Evolutionary conservation across 805 yeast genomes (phyloP), one percentile per base, ranked within the genome.

Genomic region (Saccharomycopsis javanensis): DNA sequence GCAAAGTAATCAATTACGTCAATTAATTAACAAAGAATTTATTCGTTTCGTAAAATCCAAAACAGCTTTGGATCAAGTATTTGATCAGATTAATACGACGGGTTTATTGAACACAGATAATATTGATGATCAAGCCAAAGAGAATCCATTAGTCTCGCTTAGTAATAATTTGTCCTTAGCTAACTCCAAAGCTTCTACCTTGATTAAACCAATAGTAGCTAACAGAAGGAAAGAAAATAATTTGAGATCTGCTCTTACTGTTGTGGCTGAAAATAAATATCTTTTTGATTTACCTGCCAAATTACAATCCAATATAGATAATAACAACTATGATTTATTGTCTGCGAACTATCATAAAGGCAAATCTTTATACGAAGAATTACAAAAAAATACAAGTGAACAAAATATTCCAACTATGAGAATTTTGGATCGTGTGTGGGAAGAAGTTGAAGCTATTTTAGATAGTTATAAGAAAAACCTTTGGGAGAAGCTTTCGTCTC

Each of bases 1-100:
- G 1, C 79, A 79, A 61, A 78, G 81, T 38, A 72, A 74, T 7
- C 78, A 77, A 18, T 67, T 83, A 63, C 76, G 79, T 57, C 64
- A 66, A 15, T 67, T 83, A 46, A 80, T 85, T 15, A 81, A 81
- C 61, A 69, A 75, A 13, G 87, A 86, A 64, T 84, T 81, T 62
- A 78, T 80, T 55, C 75, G 77, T 62, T 85, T 84, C 61, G 87
- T 86, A 33, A 78, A 78, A 60, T 76, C 83, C 28, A 86, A 86
- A 64, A 79, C 84, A 25, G 72, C 80, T 3, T 69, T 86, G 37
- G 91, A 86, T 64, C 75, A 76, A 28, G 81, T 85, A 3, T 78
- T 81, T 60, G 71, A 68, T 20, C 82, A 80, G 61, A 80, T 84
- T 62, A 70, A 75, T 31, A 64, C 65, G n/a, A 65, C 72, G 16